These are phyloP conservation scores for Parastagonospora nodorum DNA, from an alignment of 2,329 filamentous ascomycete genomes.

Conservation along the genomic window DNA sequence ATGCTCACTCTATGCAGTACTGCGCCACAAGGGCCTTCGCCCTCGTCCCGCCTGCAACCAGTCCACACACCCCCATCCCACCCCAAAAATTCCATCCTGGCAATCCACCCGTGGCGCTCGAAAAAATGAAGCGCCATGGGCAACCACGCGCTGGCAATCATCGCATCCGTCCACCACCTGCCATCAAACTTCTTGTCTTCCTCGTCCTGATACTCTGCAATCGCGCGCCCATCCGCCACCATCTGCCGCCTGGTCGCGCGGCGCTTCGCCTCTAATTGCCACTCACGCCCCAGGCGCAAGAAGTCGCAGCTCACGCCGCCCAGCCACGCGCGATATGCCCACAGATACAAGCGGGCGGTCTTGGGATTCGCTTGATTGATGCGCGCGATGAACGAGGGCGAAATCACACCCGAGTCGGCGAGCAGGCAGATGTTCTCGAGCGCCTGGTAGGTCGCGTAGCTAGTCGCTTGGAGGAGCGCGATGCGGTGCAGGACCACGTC, in stretches of 20 bases:
- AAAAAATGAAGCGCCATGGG: conserved; percentile 51
- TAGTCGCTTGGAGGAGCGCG: conserved; percentile 47
- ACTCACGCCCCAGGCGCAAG: conserved; percentile 48
- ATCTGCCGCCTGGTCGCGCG: conserved; percentile 35
- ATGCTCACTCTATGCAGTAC: conserved; percentile 17
- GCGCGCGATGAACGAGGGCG: conserved; percentile 39
- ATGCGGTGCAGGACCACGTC: conserved; percentile 51
- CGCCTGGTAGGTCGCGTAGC: conserved; percentile 52
- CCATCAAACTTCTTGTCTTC: conserved; percentile 44
- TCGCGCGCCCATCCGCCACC: conserved; percentile 32
- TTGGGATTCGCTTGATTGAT: conserved; percentile 44
- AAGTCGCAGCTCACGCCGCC: conserved; percentile 52
- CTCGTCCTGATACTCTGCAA: conserved; percentile 43
- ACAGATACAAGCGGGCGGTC: conserved; percentile 46
- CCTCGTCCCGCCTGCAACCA: conserved; percentile 45
- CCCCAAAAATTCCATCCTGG: conserved; percentile 51
- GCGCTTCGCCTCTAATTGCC: conserved; percentile 47
- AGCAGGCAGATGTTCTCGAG: conserved; percentile 52
- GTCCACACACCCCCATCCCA: conserved; percentile 50
- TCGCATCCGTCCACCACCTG: conserved; percentile 51
- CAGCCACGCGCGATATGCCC: conserved; percentile 51
- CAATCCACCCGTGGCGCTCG: conserved; percentile 44
- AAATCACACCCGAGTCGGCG: conserved; percentile 49
- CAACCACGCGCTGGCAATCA: conserved; percentile 51
- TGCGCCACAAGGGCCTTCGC: conserved; percentile 31